Evolutionary conservation across 257 asterid species (phyloP).

Genomic region (Ajuga chamaepitys): DNA sequence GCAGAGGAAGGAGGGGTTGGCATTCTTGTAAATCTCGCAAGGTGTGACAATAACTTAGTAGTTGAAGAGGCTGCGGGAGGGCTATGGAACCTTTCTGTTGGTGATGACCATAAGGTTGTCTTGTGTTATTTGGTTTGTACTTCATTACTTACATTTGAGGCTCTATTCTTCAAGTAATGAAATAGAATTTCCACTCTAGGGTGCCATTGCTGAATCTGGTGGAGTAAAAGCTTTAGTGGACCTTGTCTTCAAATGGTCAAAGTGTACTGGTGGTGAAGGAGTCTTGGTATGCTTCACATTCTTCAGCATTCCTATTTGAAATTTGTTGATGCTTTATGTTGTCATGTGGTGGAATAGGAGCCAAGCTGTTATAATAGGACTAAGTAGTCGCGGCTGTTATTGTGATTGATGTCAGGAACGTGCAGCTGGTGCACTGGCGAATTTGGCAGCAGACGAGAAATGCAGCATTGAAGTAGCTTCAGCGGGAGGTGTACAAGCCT

Average conservation of each 20-base stretch:
- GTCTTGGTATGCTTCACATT: slow-evolving; percentile 51
- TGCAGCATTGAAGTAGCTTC: slow-evolving; percentile 80
- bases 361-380: background rate
- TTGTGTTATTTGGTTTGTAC: slow-evolving; percentile 17
- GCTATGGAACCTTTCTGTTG: slow-evolving; percentile 83
- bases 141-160: too few relatives aligned
- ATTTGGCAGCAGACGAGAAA: slow-evolving; percentile 92
- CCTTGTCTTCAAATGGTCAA: slow-evolving; percentile 76
- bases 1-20: slow-evolving; percentile 84
- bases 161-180: background rate
- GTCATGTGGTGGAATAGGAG: too few relatives aligned
- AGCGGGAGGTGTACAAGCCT: slow-evolving; percentile 69
- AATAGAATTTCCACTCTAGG: slow-evolving; percentile 31
- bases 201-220: slow-evolving; percentile 80
- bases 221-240: slow-evolving; percentile 81
- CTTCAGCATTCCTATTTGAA: too few relatives aligned
- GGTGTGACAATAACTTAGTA: slow-evolving; percentile 65
- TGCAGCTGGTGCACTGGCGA: slow-evolving; percentile 92
- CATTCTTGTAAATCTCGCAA: slow-evolving; percentile 56
- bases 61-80: slow-evolving; percentile 95
- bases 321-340: too few relatives aligned
- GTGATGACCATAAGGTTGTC: slow-evolving; percentile 94
- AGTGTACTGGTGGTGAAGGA: slow-evolving; percentile 60
- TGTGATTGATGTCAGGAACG: slow-evolving; percentile 58
- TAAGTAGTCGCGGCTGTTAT: background rate